Percentiles rank a stretch among this genome's conserved stretches.
Conservation (phyloP, 2,329 filamentous ascomycete species). For the Talaromyces albobiverticillius region DNA sequence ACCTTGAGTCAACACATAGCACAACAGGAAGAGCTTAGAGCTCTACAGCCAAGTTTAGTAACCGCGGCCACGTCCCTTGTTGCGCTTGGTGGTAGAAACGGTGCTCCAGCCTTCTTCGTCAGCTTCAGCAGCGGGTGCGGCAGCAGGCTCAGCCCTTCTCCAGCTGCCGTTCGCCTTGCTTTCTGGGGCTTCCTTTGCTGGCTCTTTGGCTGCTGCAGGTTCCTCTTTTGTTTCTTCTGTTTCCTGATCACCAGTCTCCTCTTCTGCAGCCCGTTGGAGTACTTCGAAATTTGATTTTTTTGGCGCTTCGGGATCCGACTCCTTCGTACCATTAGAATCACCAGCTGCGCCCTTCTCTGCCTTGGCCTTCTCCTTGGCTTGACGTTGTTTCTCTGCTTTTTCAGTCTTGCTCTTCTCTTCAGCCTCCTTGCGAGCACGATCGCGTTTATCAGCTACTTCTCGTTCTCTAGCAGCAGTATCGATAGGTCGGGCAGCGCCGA, state of each 20-base stretch:
- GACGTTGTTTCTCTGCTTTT: slow-evolving; percentile 63
- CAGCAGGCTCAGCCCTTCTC: slow-evolving; percentile 33
- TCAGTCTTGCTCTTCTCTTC: slow-evolving; percentile 81
- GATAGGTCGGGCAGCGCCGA: slow-evolving; percentile 89
- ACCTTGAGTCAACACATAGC: slow-evolving; percentile 8
- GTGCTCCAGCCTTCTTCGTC: slow-evolving; percentile 51
- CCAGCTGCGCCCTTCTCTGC: slow-evolving; percentile 32
- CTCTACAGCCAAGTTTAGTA: slow-evolving; percentile 17
- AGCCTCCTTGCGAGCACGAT: slow-evolving; percentile 80
- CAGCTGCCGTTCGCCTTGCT: slow-evolving; percentile 40
- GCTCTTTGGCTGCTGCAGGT: slow-evolving; percentile 55
- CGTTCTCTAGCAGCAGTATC: slow-evolving; percentile 87
- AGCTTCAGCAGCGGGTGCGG: slow-evolving; percentile 28
- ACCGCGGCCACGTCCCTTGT: slow-evolving; percentile 41
- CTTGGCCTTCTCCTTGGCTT: slow-evolving; percentile 38
- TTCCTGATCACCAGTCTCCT: slow-evolving; percentile 51
- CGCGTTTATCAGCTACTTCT: slow-evolving; percentile 84
- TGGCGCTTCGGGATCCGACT: slow-evolving; percentile 39
- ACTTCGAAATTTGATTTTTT: slow-evolving; percentile 54
- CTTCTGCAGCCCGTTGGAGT: slow-evolving; percentile 49
- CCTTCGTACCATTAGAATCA: slow-evolving; percentile 36
- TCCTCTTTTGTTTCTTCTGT: slow-evolving; percentile 46
- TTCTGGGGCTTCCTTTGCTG: slow-evolving; percentile 46
- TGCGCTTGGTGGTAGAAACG: slow-evolving; percentile 43
- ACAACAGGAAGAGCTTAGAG: neutral